Evolutionary conservation across 2,329 filamentous ascomycete species (phyloP), one percentile per base, ranked within the genome.

Genomic region (Neonectria hederae): DNA sequence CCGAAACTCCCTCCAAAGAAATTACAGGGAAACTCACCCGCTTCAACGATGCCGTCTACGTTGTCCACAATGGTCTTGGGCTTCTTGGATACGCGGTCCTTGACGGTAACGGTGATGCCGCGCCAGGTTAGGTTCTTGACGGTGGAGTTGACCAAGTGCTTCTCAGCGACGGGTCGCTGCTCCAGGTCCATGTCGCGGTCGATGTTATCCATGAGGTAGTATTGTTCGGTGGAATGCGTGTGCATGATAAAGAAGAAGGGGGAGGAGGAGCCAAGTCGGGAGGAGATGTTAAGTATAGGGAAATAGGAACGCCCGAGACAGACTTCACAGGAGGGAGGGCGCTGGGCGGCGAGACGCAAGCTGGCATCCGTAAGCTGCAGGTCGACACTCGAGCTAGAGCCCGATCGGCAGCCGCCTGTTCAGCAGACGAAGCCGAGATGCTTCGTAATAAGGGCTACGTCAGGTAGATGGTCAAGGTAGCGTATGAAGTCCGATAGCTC

Each of bases 41-140:
- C 89, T 75, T 88, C 80, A 48, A 92, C 86, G 54, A 87, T 78
- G 11, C 92, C 92, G 72, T 85, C 84, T 52, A 90, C 85, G 69
- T 86, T 81, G 32, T 86, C 83, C 5, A 94, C 83, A 62, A 94
- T 88, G 19, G 84, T 81, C 69, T 89, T 87, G 1, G 86, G 83
- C 66, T 87, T 74, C 70, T 90, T 90, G 1, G 89, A 89, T 66
- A 87, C 82, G 5, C 87, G 83, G 76, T 94, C 91, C 71, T 92
- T 92, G 68, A 95, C 91, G 0, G 85, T 89, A 52, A 94, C 92
- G 0, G 84, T 89, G 54, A 94, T 81, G 58, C 84, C 82, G 51
- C 83, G 81, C 91, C 92, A 95, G 4, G 86, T 83, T 68, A 93
- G 87, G 70, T 79, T 87, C 28, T 83, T 81, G 43, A 94, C 87